These are phyloP conservation scores for Fonsecaea monophora DNA, from an alignment of 2,329 filamentous ascomycete species.

Conservation along the genomic window DNA sequence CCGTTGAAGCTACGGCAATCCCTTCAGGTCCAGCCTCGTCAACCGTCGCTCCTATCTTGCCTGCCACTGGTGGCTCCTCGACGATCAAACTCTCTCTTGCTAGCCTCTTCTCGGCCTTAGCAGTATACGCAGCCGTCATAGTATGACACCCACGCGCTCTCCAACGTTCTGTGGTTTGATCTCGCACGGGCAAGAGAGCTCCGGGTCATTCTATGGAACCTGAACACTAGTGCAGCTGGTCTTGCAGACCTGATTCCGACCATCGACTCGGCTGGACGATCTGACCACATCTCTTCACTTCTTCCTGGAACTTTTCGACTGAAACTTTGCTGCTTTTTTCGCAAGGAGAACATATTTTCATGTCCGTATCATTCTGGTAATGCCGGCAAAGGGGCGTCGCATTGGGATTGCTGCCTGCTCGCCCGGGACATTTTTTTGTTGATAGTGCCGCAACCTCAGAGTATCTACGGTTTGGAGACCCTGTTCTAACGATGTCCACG, in stretches of 20 bases:
- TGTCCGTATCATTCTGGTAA: constrained; percentile 32
- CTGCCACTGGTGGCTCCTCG: constrained; percentile 27
- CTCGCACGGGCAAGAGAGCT: constrained; percentile 3
- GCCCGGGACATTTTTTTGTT: constrained; percentile 8
- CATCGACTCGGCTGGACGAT: constrained; percentile 16
- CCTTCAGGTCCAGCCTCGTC: constrained; percentile 27
- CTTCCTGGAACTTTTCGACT: constrained; percentile 11
- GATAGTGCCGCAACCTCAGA: constrained; percentile 12
- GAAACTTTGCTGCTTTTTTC: constrained; percentile 7
- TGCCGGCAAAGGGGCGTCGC: constrained; percentile 22
- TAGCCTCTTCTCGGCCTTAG: constrained; percentile 24
- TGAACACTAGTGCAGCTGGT: constrained; percentile 30
- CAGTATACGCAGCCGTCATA: constrained; percentile 19
- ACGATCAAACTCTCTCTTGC: constrained; percentile 9
- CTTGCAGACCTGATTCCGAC: constrained; percentile 24
- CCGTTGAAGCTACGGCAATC: constrained; percentile 24
- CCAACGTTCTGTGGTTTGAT: constrained; percentile 1
- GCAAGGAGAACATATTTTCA: constrained; percentile 13
- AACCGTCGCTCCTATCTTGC: constrained; percentile 16
- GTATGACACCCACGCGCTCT: constrained; percentile 9
- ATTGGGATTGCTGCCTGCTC: not conserved
- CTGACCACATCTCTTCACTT: constrained; percentile 23
- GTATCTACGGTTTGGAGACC: constrained; percentile 25
- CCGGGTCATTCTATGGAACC: constrained; percentile 14
- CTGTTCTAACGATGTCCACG: constrained; percentile 33